A percentile compares a stretch with the other conserved stretches of the same genome.
phyloP scores from a whole-genome alignment of 2,329 filamentous ascomycete species.

The Sclerotinia spermophila region DNA sequence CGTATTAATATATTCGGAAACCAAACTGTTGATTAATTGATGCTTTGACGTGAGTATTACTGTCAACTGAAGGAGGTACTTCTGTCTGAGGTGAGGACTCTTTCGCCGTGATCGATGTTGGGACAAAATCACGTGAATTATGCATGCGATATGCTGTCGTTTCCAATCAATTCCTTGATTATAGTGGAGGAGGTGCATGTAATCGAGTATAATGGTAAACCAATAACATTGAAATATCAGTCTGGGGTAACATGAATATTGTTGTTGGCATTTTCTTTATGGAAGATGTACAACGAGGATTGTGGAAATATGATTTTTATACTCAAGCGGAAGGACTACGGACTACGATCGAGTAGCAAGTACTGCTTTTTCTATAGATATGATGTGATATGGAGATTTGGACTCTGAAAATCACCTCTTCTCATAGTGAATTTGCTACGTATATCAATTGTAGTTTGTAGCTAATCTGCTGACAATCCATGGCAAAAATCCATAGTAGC shows the following conservation, averaged over 20 bases:
- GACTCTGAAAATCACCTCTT: neutral
- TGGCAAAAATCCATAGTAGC: too few species aligned
- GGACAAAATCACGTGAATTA: neutral
- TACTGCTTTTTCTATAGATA: neutral
- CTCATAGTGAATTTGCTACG: neutral
- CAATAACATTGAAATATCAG: neutral
- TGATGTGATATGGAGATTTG: neutral
- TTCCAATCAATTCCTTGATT: constrained; percentile 3
- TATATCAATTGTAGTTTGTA: neutral
- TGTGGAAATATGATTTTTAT: neutral
- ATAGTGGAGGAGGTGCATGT: neutral
- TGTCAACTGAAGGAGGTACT: neutral
- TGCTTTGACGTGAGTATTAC: neutral
- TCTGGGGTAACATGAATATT: neutral
- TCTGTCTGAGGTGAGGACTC: neutral
- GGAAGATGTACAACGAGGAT: neutral
- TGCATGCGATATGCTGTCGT: constrained; percentile 1
- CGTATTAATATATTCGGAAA: neutral
- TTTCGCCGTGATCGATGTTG: neutral
- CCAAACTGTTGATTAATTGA: neutral
- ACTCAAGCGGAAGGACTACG: neutral
- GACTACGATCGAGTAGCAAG: neutral
- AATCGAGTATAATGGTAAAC: neutral
- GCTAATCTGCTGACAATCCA: neutral
- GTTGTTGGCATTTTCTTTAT: neutral